Evolutionary conservation across 768 basidiomycete genomes (phyloP), one percentile per base, ranked within the genome.

Genomic region (Calocera viscosa): DNA sequence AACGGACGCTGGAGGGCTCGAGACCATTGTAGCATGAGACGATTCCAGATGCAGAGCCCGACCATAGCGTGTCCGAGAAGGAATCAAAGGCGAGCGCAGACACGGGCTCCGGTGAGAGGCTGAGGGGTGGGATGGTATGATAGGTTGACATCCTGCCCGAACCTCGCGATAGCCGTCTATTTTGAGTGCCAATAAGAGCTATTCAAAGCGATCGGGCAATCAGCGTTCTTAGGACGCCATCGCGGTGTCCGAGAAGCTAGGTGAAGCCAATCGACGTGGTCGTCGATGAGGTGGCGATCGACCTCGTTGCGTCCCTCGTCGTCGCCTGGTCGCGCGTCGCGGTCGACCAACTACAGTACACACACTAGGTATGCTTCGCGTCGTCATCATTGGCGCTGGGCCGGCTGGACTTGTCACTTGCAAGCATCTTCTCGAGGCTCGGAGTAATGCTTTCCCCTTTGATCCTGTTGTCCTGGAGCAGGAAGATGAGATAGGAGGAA

Each of bases 1-100:
- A 71, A 69, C 19, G 75, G 73, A 69, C 76, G 73, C 3, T 72
- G 66, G 1, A 72, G 67, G 63, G 76, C 70, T 0, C 72, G 47
- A 19, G 73, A 76, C 53, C 53, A 60, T 60, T 81, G 73, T 86
- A 83, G 1, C 89, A 87, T 41, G 81, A 74, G 68, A 96, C 82
- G 67, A 79, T 79, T 1, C 95, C 94, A 32, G 83, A 77, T 67
- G 85, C 84, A 10, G 83, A 81, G 33, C 94, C 94, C 60, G 87
- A 80, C 93, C 94, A 96, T 38, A 99, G 78, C 5, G 88, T 84
- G 75, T 97, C 94, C 0, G 91, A 90, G 24, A 89, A 86, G 8
- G 92, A 88, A 76, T 99, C 95, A 74, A 98, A 94, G 0, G 87
- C 84, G 67, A 96, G 80, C 0, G 91, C 84, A 26, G 89, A 87